Percentiles rank a stretch among this genome's conserved stretches.
These are phyloP conservation scores for Rhizomucor pusillus DNA, from an alignment of 371 early-diverging fungal genomes.

Conservation along the genomic window DNA sequence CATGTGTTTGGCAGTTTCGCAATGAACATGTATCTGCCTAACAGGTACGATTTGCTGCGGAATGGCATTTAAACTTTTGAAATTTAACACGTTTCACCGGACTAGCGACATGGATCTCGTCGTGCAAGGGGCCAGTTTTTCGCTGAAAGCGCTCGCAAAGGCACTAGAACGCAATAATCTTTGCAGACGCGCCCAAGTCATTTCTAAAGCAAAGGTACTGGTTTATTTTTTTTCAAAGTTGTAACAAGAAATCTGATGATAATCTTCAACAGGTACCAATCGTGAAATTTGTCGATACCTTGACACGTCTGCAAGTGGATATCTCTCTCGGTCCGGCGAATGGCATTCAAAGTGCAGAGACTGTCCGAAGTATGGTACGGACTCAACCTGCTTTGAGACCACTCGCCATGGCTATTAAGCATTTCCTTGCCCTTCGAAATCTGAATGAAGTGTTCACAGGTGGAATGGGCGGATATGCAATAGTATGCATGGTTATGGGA, in stretches of 20 bases:
- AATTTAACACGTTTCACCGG: neutral
- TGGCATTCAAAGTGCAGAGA: constrained; percentile 65
- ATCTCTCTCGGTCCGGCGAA: constrained; percentile 73
- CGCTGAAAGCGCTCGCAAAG: constrained; percentile 12
- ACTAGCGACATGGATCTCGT: constrained; percentile 81
- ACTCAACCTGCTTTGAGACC: constrained; percentile 62
- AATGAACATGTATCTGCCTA: constrained; percentile 83
- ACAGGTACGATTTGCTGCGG: constrained; percentile 38
- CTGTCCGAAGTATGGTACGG: constrained; percentile 55
- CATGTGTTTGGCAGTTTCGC: constrained; percentile 85
- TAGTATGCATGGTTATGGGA: constrained; percentile 79
- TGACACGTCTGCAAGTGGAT: constrained; percentile 79
- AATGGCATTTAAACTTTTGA: neutral
- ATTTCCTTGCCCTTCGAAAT: constrained; percentile 69
- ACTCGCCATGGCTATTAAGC: constrained; percentile 79
- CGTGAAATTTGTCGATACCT: constrained; percentile 78
- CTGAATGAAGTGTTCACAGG: constrained; percentile 93
- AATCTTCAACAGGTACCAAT: constrained; percentile 75
- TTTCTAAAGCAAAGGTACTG: constrained; percentile 49
- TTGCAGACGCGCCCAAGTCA: constrained; percentile 35
- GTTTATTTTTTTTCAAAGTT: neutral
- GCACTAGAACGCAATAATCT: constrained; percentile 18
- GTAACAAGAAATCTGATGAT: neutral
- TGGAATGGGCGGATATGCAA: constrained; percentile 92
- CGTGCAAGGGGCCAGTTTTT: constrained; percentile 28